Evolutionary conservation across 1,284 basidiomycete species (phyloP).

Genomic region (Puccinia triticina): DNA sequence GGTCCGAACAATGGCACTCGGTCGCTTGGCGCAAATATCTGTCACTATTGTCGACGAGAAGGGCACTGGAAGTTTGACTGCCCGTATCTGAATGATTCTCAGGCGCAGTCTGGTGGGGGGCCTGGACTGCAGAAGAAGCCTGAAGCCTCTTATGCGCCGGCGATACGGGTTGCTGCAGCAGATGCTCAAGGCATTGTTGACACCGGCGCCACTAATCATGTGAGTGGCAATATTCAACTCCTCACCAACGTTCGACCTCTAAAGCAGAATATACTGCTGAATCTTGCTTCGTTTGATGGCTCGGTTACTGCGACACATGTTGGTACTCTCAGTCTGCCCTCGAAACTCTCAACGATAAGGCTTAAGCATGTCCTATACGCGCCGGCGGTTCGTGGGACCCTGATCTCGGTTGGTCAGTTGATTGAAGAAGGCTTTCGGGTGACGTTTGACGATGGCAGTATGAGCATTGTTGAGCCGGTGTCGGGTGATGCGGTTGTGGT

Average conservation of each 20-base stretch:
- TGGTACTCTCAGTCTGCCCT: not conserved
- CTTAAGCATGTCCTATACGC: not conserved
- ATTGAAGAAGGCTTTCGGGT: not conserved
- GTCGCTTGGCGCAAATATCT: no score
- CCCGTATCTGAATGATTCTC: not conserved
- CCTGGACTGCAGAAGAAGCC: conserved; percentile 2
- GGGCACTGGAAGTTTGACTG: conserved; percentile 8
- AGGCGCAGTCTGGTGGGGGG: not conserved
- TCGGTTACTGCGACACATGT: not conserved
- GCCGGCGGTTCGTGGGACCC: not conserved
- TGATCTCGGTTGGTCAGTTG: not conserved
- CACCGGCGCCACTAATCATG: conserved; percentile 14
- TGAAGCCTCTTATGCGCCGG: not conserved
- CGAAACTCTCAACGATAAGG: not conserved
- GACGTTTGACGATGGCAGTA: not conserved
- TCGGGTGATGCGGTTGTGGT: not conserved
- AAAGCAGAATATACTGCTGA: conserved; percentile 5
- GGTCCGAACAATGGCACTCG: no score
- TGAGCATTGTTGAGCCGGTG: not conserved
- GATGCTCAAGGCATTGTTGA: conserved; percentile 16
- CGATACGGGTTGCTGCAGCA: conserved; percentile 15
- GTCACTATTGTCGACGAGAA: not conserved
- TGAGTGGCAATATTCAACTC: not conserved
- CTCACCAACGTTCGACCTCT: not conserved
- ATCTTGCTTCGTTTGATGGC: not conserved